phyloP scores from a whole-genome alignment of 176 grass and related monocot species.

The Urochloa ruziziensis region DNA sequence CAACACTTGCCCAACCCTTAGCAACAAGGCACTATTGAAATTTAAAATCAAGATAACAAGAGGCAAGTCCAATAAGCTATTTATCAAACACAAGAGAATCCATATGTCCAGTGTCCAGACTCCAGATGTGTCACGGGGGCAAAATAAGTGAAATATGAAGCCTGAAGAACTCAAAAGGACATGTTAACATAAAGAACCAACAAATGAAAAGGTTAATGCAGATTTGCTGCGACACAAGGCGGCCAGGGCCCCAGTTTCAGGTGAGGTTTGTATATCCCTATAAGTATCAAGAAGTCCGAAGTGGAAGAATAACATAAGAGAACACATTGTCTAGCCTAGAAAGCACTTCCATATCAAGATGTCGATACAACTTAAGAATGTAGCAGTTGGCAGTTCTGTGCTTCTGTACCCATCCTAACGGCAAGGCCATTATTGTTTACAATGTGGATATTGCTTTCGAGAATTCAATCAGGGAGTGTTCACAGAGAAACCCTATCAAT shows the following conservation, averaged over 20 bases:
- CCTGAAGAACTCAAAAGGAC: background rate
- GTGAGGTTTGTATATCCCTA: background rate
- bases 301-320: background rate
- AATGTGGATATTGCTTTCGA: slow-evolving; percentile 44
- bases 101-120: background rate
- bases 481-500: slow-evolving; percentile 47
- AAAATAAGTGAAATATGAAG: background rate
- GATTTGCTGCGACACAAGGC: background rate
- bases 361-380: slow-evolving; percentile 17
- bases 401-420: slow-evolving; percentile 51
- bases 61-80: background rate
- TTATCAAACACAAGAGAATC: background rate
- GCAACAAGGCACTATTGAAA: background rate
- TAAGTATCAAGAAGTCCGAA: background rate
- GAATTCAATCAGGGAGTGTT: slow-evolving; percentile 43
- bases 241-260: background rate
- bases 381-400: slow-evolving; percentile 23
- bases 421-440: slow-evolving; percentile 37
- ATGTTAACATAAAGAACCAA: background rate
- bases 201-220: background rate
- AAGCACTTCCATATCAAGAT: background rate
- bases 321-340: background rate
- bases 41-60: background rate
- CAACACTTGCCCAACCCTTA: background rate
- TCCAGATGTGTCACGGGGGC: background rate